A percentile compares a stretch with the other conserved stretches of the same genome.
Evolutionary conservation across 2,329 filamentous ascomycete species (phyloP).

Genomic region (Drechslera avenae): DNA sequence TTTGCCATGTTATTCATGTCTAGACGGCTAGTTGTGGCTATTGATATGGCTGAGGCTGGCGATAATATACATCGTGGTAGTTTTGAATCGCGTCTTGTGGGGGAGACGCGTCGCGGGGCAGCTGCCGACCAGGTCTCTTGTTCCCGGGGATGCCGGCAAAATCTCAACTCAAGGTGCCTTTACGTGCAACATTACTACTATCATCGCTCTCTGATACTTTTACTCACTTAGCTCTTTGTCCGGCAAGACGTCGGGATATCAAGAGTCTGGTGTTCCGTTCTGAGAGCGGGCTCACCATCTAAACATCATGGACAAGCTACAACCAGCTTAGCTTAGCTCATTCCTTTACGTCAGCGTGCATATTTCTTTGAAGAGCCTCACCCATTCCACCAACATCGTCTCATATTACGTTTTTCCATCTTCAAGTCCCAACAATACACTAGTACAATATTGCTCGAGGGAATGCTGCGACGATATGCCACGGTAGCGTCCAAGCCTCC

Average conservation of each 20-base stretch:
- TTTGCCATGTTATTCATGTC: no score
- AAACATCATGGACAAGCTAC: no score
- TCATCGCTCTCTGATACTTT: no score
- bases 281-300: background rate
- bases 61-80: background rate
- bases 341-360: conserved; percentile 29
- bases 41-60: no score
- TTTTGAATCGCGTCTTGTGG: conserved; percentile 4
- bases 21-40: no score
- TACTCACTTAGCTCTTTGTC: no score
- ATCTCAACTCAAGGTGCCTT: background rate
- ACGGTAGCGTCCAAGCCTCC: conserved; percentile 37
- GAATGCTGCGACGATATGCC: conserved; percentile 43
- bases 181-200: no score
- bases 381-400: conserved; percentile 7
- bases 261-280: no score
- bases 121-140: background rate
- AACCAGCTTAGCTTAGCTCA: background rate
- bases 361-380: conserved; percentile 12
- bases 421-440: background rate
- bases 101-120: conserved; percentile 21
- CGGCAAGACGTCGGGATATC: no score
- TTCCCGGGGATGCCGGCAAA: no score
- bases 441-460: conserved; percentile 1
- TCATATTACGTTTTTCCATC: conserved; percentile 1